Evolutionary conservation across 164 flowering plant species (phyloP).

Genomic region (Cinnamomum micranthum): DNA sequence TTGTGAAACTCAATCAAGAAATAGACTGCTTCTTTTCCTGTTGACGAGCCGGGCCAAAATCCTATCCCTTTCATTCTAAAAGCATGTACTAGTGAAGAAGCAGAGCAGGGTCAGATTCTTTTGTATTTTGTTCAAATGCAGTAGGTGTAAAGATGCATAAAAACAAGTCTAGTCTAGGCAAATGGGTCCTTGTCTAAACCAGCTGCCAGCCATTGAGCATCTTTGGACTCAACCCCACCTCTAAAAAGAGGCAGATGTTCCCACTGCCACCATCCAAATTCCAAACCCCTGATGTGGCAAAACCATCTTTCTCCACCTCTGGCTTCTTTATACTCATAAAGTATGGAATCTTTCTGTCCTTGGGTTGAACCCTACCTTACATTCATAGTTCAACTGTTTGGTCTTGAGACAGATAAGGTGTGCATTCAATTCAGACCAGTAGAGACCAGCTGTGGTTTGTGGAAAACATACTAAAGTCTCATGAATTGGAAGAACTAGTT

Average conservation of each 20-base stretch:
- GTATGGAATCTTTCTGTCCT: neutral
- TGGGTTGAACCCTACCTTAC: neutral
- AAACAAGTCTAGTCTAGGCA: too few relatives aligned
- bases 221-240: neutral
- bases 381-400: neutral
- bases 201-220: neutral
- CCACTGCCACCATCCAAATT: neutral
- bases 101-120: too few relatives aligned
- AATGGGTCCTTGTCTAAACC: neutral
- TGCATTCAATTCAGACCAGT: neutral
- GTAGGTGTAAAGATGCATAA: too few relatives aligned
- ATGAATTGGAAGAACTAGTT: too few relatives aligned
- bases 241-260: neutral
- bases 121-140: too few relatives aligned
- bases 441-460: neutral
- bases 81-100: neutral
- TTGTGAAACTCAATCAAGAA: neutral
- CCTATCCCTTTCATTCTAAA: neutral
- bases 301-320: neutral
- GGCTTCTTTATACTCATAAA: neutral
- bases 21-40: neutral
- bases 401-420: neutral
- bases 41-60: neutral
- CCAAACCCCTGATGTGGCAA: neutral
- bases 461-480: too few relatives aligned